These are phyloP conservation scores for Cylindrotheca fusiformis DNA, from an alignment of 108 stramenopile genomes.

Conservation along the genomic window DNA sequence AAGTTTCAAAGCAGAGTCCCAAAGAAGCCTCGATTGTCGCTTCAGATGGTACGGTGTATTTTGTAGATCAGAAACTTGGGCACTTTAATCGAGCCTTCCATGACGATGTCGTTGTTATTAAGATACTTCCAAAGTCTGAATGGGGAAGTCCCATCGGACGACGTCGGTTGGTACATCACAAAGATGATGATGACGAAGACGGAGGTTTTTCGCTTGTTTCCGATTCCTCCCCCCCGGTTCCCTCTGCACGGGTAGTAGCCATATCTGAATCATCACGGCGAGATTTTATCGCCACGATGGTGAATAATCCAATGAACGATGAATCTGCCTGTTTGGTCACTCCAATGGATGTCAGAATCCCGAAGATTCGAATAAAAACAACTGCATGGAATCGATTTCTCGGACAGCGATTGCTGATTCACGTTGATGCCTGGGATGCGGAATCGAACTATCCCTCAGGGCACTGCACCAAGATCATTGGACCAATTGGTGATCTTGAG, in stretches of 20 bases:
- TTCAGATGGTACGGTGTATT: constrained; percentile 16
- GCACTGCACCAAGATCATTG: constrained; percentile 39
- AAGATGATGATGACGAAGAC: constrained; percentile 27
- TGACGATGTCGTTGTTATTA: constrained; percentile 45
- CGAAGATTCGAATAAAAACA: constrained; percentile 52
- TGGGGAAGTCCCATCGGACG: constrained; percentile 50
- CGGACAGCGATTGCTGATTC: constrained; percentile 36
- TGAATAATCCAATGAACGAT: constrained; percentile 37
- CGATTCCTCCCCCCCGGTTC: constrained; percentile 30
- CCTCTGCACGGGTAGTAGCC: constrained; percentile 50
- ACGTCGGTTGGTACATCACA: constrained; percentile 37
- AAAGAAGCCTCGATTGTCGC: constrained; percentile 40
- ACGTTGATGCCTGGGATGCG: constrained; percentile 51
- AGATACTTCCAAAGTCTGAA: constrained; percentile 31
- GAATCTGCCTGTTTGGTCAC: constrained; percentile 39
- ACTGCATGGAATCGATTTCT: constrained; percentile 32
- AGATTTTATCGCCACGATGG: constrained; percentile 46
- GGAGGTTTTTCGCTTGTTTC: background rate
- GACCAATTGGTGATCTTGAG: constrained; percentile 47
- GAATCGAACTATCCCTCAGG: constrained; percentile 49
- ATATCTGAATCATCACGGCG: constrained; percentile 32
- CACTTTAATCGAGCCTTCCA: constrained; percentile 55
- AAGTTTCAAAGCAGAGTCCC: constrained; percentile 46
- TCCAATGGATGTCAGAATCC: constrained; percentile 57
- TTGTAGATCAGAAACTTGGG: constrained; percentile 35